Evolutionary conservation across 306 rosid species (phyloP), one percentile per base, ranked within the genome.

Genomic region (Pterocarpus macrocarpus): DNA sequence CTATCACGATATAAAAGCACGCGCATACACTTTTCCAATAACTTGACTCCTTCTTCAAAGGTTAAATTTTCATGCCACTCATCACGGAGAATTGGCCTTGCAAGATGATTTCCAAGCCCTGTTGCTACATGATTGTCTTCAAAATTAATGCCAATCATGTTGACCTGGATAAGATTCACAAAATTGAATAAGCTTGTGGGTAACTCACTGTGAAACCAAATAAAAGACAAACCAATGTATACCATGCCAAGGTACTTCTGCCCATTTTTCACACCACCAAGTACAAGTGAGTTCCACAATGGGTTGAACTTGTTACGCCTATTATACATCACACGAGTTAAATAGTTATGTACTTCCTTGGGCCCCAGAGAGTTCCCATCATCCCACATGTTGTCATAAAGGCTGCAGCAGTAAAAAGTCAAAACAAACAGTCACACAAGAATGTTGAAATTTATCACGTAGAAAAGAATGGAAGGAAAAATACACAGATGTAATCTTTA

Each of bases 21-120:
- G 28, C 98, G 90, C 97, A 95, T 95, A 88, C 99, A 95, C 77
- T 95, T 95, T 89, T 93, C 99, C 76, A 95, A 87, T 70, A 95
- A 76, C 86, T 90, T 95, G 79, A 95, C 93, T 4, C 92, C 99
- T 64, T 93, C 99, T 90, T 91, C 99, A 49, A 89, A 93, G 77
- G 92, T 89, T 89, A 95, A 85, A 71, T 91, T 84, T 70, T 89
- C 97, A 72, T 89, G 92, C 99, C 99, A 95, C 86, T 93, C 99
- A 10, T 91, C 99, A 61, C 98, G 99, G 66, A 93, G 98, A 87
- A 95, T 89, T 55, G 99, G 99, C 67, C 98, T 88, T 50, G 99
- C 97, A 67, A 95, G 97, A 77, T 95, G 99, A 79, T 93, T 93
- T 8, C 99, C 99, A 81, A 93, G 92, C 41, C 98, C 98, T 7